Base-by-base conservation (phyloP, 2,329 filamentous ascomycete genomes). In the Ceratocystiopsis minuta region DNA sequence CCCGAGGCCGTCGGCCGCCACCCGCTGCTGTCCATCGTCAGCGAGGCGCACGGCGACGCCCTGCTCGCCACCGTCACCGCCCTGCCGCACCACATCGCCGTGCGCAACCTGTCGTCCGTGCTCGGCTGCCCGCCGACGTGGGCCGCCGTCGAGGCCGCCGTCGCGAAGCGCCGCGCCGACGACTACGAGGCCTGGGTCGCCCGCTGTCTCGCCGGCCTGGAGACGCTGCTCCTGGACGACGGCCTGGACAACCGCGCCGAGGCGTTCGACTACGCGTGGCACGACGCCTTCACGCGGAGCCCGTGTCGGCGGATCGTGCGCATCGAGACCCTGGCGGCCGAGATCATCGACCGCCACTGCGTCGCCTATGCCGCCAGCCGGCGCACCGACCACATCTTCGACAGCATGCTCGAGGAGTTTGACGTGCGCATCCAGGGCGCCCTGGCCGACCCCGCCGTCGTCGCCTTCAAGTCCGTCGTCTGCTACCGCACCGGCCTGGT, bases 391-490 rank as follows among this genome's bases (percentile, higher is more conserved):
- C 51, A 55, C 2, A 54, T 58, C 13, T 64, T 64, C 39, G 54
- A 60, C 11, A 49, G 53, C n/a, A 69, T 74, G 51, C 57, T 67
- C 13, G 57, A 58, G 3, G 60, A 64, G 4, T 76, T 77, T 44
- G 60, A 64, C 41, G 53, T 57, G 2, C 57, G 64, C 18, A 75
- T 90, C 33, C 53, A 60, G 12, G 57, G 64, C 2, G 68, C 72
- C 3, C 64, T 86, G 20, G 60, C 65, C 0, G 77, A 90, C 52
- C 61, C 70, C 0, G 68, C 77, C 16, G 76, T 92, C 2, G 81
- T 74, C 1, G 84, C 72, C 2, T 92, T 92, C 67, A 90, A 92
- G 57, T 82, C 77, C 1, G 75, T 87, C 39, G 73, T 92, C 43
- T 88, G 83, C 59, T 90, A 90, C 55, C 70, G 83, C 14, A 82